These are phyloP conservation scores for Chlorencoelia australis DNA, from an alignment of 2,329 filamentous ascomycete species.

Conservation along the genomic window DNA sequence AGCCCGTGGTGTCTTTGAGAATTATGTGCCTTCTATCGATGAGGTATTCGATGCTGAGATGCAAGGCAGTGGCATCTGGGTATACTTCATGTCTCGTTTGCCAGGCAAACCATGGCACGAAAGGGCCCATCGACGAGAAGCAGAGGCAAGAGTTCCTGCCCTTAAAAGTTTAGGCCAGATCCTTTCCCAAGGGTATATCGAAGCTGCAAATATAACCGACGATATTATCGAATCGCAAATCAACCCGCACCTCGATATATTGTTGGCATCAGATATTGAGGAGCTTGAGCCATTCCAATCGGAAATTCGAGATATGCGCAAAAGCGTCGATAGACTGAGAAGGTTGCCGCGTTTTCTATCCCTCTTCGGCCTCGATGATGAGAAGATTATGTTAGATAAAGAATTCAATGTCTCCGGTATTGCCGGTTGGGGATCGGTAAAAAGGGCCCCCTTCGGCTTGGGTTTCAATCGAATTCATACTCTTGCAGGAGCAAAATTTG, in stretches of 20 bases:
- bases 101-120: slow-evolving; percentile 14
- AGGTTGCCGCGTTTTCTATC: not conserved
- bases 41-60: slow-evolving; percentile 12
- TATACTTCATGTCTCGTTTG: slow-evolving; percentile 17
- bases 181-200: not conserved
- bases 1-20: slow-evolving; percentile 13
- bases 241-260: no score
- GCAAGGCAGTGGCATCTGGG: slow-evolving; percentile 10
- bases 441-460: slow-evolving; percentile 6
- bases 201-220: not conserved
- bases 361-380: not conserved
- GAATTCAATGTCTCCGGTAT: not conserved
- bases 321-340: not conserved
- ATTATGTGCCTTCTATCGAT: slow-evolving; percentile 14
- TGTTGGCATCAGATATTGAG: no score
- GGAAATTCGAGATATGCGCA: not conserved
- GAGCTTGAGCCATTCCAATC: not conserved
- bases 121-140: slow-evolving; percentile 3
- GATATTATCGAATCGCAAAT: not conserved
- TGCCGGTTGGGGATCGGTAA: slow-evolving; percentile 7
- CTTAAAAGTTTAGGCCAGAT: slow-evolving; percentile 3
- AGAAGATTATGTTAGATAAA: not conserved
- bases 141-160: not conserved
- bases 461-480: slow-evolving; percentile 5
- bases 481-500: slow-evolving; percentile 4